These are phyloP conservation scores for Umbelopsis vinacea DNA, from an alignment of 192 early-diverging fungal genomes.

Conservation along the genomic window DNA sequence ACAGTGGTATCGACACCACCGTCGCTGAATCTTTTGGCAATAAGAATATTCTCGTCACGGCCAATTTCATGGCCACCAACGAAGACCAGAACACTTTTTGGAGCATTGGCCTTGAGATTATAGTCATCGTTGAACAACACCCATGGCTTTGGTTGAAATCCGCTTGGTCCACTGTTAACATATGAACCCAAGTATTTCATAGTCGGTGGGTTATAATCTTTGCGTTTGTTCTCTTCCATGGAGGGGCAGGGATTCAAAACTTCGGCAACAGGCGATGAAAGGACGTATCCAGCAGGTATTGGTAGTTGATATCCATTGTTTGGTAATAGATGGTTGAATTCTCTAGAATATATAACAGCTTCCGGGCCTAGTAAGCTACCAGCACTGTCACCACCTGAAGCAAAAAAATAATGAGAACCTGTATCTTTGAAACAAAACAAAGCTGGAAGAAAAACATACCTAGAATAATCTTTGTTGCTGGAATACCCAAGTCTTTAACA, in stretches of 20 bases:
- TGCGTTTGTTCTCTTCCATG: not conserved
- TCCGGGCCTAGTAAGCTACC: not conserved
- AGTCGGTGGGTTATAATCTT: not conserved
- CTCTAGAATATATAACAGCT: not conserved
- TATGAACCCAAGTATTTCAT: not conserved
- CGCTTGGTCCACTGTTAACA: not conserved
- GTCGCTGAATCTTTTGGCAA: not conserved
- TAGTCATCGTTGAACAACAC: not conserved
- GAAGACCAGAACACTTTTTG: not conserved
- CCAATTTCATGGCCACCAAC: constrained; percentile 2
- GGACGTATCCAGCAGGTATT: not conserved
- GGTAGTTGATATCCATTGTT: not conserved
- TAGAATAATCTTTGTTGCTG: not conserved
- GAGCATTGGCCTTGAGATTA: not conserved
- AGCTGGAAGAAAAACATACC: not conserved
- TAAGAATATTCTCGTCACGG: not conserved
- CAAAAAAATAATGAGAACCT: not conserved
- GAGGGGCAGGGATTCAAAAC: not conserved
- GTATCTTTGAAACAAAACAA: not conserved
- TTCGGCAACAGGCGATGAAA: not conserved
- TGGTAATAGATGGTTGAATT: not conserved
- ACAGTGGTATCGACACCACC: constrained; percentile 6
- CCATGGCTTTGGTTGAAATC: not conserved
- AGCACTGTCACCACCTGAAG: constrained; percentile 11
- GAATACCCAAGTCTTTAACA: not conserved